phyloP scores from a whole-genome alignment of 768 basidiomycete species.

The Grammothele lineata region DNA sequence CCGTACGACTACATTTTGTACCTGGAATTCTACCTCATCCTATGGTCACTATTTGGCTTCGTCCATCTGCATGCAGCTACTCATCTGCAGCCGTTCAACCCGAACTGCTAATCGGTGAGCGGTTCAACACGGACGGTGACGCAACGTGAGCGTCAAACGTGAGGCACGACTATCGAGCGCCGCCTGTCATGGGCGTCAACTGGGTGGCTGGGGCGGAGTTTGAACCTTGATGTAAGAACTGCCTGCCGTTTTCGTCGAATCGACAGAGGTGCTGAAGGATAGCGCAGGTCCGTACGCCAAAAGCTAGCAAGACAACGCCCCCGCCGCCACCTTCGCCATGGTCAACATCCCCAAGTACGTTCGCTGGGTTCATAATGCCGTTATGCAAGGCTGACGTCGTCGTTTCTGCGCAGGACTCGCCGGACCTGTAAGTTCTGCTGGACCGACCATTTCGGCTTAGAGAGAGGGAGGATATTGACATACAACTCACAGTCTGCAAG shows the following conservation, averaged over 20 bases:
- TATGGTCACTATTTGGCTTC: too few species aligned
- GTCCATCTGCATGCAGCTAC: too few species aligned
- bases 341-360: slow-evolving; percentile 94
- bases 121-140: too few species aligned
- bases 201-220: slow-evolving; percentile 24
- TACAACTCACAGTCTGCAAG: slow-evolving; percentile 69
- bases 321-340: slow-evolving; percentile 53
- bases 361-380: neutral
- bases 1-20: too few species aligned
- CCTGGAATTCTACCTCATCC: too few species aligned
- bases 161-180: too few species aligned
- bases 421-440: slow-evolving; percentile 78
- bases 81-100: too few species aligned
- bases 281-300: slow-evolving; percentile 18
- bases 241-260: slow-evolving; percentile 19
- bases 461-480: slow-evolving; percentile 19
- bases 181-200: too few species aligned
- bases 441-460: too few species aligned
- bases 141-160: too few species aligned
- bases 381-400: slow-evolving; percentile 6
- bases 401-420: slow-evolving; percentile 64
- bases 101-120: too few species aligned
- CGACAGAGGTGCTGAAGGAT: slow-evolving; percentile 9
- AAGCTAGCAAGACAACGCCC: slow-evolving; percentile 21
- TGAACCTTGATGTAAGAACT: slow-evolving; percentile 24